Evolutionary conservation across 257 asterid species (phyloP).

Genomic region (Capsicum baccatum): DNA sequence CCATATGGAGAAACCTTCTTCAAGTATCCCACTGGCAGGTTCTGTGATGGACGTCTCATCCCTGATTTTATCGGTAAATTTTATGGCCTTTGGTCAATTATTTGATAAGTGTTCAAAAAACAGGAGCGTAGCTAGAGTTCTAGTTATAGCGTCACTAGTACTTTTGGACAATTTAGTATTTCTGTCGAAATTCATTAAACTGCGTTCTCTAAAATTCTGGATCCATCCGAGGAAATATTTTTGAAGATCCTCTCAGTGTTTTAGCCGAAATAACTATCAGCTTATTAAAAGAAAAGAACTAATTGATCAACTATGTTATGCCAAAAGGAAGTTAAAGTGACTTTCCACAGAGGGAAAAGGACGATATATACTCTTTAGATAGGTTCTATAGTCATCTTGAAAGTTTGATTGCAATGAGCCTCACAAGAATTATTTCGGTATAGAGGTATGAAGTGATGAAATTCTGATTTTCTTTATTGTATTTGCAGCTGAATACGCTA

Average conservation of each 20-base stretch:
- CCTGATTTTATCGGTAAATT: slow-evolving; percentile 28
- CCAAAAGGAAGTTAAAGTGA: not conserved
- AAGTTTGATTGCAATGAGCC: not conserved
- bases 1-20: slow-evolving; percentile 25
- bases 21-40: slow-evolving; percentile 20
- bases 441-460: not conserved
- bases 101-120: not conserved
- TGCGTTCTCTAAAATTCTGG: not conserved
- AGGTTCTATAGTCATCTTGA: not conserved
- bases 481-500: slow-evolving; percentile 26
- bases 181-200: not conserved
- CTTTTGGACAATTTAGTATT: not conserved
- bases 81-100: not conserved
- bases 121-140: not conserved
- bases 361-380: not conserved
- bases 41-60: slow-evolving; percentile 9
- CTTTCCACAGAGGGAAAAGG: not conserved
- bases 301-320: not conserved
- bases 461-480: not conserved
- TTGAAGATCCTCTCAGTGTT: not conserved
- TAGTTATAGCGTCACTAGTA: not conserved
- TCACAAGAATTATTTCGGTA: not conserved
- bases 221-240: not conserved
- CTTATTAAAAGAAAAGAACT: not conserved
- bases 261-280: not conserved